phyloP scores from a whole-genome alignment of 192 early-diverging fungal species.

The Backusella westeae region DNA sequence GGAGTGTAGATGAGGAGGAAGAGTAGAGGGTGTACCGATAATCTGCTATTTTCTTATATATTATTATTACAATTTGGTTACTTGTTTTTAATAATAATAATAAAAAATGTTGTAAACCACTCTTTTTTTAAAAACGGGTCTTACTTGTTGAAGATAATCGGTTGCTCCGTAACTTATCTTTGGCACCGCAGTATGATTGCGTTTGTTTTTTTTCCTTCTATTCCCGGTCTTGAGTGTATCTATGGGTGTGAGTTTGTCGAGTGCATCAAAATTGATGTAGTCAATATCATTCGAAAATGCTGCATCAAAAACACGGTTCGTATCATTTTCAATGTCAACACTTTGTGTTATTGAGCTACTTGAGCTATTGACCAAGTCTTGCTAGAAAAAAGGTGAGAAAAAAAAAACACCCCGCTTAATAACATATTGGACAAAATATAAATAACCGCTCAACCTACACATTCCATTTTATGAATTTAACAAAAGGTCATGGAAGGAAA shows the following conservation, averaged over 20 bases:
- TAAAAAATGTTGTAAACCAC: no score
- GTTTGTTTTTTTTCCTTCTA: not conserved
- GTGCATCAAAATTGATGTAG: not conserved
- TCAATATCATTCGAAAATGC: not conserved
- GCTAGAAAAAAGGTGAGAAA: not conserved
- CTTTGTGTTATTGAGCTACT: slow-evolving; percentile 21
- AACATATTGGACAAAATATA: no score
- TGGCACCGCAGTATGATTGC: not conserved
- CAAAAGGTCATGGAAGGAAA: not conserved
- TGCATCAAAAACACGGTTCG: not conserved
- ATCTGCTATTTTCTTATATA: not conserved
- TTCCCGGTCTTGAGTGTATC: not conserved
- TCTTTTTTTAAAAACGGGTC: not conserved
- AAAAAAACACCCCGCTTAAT: not conserved
- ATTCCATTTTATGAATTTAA: slow-evolving; percentile 2
- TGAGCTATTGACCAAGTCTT: not conserved
- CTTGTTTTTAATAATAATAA: not conserved
- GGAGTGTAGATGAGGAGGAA: not conserved
- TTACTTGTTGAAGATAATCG: not conserved
- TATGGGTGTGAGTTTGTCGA: not conserved
- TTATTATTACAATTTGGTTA: not conserved
- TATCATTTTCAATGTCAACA: not conserved
- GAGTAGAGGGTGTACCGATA: not conserved
- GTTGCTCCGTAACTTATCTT: not conserved
- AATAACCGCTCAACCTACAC: not conserved